Percentiles rank a stretch among this genome's conserved stretches.
Evolutionary conservation across 2,329 filamentous ascomycete genomes (phyloP).

Genomic region (Camillea tinctor): DNA sequence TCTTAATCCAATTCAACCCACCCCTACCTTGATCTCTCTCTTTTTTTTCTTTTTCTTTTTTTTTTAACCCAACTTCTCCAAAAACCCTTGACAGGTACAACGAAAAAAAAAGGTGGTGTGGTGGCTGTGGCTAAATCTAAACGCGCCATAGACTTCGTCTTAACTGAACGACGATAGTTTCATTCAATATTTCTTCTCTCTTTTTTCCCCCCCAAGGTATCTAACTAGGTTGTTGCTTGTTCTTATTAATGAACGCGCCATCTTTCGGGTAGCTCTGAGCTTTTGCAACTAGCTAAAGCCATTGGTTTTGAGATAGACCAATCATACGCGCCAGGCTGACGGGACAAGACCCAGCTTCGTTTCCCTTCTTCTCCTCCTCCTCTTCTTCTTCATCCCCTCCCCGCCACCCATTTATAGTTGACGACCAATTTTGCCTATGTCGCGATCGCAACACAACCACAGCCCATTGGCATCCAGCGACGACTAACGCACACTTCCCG

Average conservation of each 20-base stretch:
- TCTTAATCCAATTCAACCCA: not conserved
- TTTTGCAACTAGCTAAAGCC: not conserved
- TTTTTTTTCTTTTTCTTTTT: not conserved
- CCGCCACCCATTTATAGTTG: constrained; percentile 21
- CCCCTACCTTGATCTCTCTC: not conserved
- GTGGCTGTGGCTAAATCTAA: constrained; percentile 11
- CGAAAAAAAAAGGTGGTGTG: not conserved
- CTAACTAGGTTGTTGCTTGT: not conserved
- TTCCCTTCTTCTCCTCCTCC: constrained; percentile 14
- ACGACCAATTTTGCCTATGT: constrained; percentile 9
- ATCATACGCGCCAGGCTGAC: constrained; percentile 21
- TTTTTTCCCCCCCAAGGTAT: too few species aligned
- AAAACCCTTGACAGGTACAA: not conserved
- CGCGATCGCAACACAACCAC: constrained; percentile 19
- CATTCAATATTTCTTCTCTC: constrained; percentile 4
- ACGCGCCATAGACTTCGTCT: constrained; percentile 1
- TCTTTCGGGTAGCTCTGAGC: not conserved
- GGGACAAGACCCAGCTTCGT: constrained; percentile 2
- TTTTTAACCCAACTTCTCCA: not conserved
- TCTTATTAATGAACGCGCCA: not conserved
- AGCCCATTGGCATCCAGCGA: constrained; percentile 13
- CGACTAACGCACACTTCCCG: not conserved
- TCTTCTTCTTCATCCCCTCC: constrained; percentile 20
- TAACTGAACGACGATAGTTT: constrained; percentile 7
- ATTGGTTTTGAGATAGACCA: not conserved